phyloP scores from a whole-genome alignment of 305 asterid species.

The Solanum hybrid region DNA sequence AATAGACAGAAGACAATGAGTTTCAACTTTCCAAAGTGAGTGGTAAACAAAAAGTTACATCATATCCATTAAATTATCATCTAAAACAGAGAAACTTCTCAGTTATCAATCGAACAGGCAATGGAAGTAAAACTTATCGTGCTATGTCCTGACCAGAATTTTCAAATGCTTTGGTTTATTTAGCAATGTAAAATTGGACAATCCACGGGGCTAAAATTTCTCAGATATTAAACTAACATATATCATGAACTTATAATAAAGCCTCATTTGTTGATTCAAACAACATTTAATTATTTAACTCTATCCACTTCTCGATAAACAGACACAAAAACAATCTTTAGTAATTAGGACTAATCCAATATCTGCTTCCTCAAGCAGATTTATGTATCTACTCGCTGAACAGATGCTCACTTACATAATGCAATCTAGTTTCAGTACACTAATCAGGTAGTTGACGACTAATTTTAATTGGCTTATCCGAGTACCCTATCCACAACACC shows the following conservation, averaged over 20 bases:
- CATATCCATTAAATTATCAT: not conserved
- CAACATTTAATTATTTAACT: not conserved
- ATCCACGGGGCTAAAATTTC: not conserved
- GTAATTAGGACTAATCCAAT: not conserved
- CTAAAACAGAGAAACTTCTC: not conserved
- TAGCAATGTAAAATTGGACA: not conserved
- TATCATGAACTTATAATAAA: not conserved
- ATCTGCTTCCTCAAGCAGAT: not conserved
- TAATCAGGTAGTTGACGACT: not conserved
- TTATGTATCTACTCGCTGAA: not conserved
- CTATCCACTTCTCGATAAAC: not conserved
- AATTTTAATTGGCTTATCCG: not conserved
- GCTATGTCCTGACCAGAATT: not conserved
- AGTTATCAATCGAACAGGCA: not conserved
- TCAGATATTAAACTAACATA: not conserved
- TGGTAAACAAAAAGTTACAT: not conserved
- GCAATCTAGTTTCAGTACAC: not conserved
- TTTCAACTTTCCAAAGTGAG: not conserved
- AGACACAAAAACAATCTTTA: not conserved
- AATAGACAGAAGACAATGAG: not conserved
- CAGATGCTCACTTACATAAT: not conserved
- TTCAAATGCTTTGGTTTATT: conserved; percentile 2
- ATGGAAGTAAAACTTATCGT: not conserved
- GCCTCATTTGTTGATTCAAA: not conserved
- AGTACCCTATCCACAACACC: not conserved